phyloP scores from a whole-genome alignment of 495 filamentous ascomycete genomes.

The Neurospora sublineolata region DNA sequence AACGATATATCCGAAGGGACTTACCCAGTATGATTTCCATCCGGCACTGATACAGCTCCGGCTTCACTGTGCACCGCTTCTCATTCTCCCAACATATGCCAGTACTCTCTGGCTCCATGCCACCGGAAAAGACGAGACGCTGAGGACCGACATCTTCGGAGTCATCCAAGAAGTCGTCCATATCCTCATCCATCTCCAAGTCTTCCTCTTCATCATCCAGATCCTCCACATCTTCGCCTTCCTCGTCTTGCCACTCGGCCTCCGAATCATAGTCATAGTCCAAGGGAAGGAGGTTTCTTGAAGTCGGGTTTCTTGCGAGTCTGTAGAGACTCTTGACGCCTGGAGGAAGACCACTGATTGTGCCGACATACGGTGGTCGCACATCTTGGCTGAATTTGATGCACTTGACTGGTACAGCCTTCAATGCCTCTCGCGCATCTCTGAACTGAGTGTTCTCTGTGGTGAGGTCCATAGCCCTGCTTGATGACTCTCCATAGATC shows the following conservation, averaged over 20 bases:
- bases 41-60: conserved; percentile 42
- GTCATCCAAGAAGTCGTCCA: conserved; percentile 70
- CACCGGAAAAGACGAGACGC: conserved; percentile 39
- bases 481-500: conserved; percentile 8
- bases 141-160: conserved; percentile 41
- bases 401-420: conserved; percentile 58
- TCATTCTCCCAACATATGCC: conserved; percentile 74
- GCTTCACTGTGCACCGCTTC: conserved; percentile 27
- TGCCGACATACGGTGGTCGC: conserved; percentile 81
- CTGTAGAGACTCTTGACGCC: conserved; percentile 31
- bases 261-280: conserved; percentile 96
- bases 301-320: conserved; percentile 60
- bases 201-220: conserved; percentile 73
- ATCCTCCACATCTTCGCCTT: conserved; percentile 47
- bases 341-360: conserved; percentile 52
- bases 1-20: conserved; percentile 8
- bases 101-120: conserved; percentile 62
- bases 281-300: conserved; percentile 49
- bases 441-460: conserved; percentile 36
- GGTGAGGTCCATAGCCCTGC: conserved; percentile 16
- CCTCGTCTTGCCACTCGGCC: conserved; percentile 62
- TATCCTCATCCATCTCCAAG: conserved; percentile 49
- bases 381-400: conserved; percentile 80
- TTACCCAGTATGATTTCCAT: conserved; percentile 66
- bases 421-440: conserved; percentile 41